Percentiles rank a stretch among this genome's conserved stretches.
These are phyloP conservation scores for Calycina marina DNA, from an alignment of 2,329 filamentous ascomycete genomes.

Conservation along the genomic window DNA sequence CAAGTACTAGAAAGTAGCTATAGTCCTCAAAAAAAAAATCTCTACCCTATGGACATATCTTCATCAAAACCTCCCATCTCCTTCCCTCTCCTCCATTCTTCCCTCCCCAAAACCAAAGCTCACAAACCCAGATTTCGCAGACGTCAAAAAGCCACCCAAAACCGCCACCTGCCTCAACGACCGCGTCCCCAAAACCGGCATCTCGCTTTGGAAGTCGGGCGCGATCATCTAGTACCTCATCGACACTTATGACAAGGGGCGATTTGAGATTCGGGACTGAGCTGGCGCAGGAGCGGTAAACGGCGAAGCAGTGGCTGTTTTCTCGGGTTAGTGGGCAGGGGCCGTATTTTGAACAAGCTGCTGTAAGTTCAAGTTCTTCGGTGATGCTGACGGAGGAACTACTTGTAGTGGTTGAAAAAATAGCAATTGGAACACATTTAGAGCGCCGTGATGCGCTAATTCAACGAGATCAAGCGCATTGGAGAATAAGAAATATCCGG, in stretches of 20 bases:
- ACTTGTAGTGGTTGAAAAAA: constrained; percentile 20
- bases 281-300: constrained; percentile 21
- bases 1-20: constrained; percentile 24
- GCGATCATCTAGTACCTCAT: constrained; percentile 30
- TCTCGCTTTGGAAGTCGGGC: constrained; percentile 23
- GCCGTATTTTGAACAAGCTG: constrained; percentile 2
- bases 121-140: constrained; percentile 13
- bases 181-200: constrained; percentile 26
- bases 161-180: constrained; percentile 16
- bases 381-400: neutral
- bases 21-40: constrained; percentile 26
- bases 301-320: constrained; percentile 24
- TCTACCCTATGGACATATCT: constrained; percentile 5
- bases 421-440: constrained; percentile 27
- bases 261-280: constrained; percentile 21
- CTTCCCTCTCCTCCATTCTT: no score
- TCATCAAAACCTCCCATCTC: neutral
- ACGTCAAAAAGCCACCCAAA: constrained; percentile 24
- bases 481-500: constrained; percentile 22
- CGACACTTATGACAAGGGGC: constrained; percentile 25
- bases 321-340: constrained; percentile 23
- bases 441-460: constrained; percentile 29
- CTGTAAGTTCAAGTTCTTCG: neutral
- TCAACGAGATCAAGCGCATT: constrained; percentile 26
- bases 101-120: neutral